Conservation (phyloP, 2,329 filamentous ascomycete genomes). For the Dactylellina haptotyla region DNA sequence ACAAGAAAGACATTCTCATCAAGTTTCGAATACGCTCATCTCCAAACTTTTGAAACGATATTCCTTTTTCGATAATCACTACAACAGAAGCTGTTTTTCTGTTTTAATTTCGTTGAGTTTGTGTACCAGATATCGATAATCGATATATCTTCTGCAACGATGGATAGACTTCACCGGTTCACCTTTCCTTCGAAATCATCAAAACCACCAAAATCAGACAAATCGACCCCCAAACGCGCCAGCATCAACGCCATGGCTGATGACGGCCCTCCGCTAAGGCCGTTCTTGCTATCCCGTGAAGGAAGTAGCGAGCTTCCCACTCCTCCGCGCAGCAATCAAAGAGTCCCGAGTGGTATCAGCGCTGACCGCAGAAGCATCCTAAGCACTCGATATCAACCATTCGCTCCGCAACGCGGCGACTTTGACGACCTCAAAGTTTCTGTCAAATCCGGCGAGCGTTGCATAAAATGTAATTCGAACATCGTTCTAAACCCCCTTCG, state of each 20-base stretch:
- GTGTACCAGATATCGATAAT: neutral
- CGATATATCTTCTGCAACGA: neutral
- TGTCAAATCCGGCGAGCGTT: conserved; percentile 14
- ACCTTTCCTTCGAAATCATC: conserved; percentile 8
- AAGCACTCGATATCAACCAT: conserved; percentile 15
- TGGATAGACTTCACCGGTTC: conserved; percentile 20
- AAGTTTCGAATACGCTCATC: neutral
- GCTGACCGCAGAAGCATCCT: neutral
- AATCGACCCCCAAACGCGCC: neutral
- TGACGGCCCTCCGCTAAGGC: conserved; percentile 2
- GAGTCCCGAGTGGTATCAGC: neutral
- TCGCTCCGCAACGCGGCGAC: conserved; percentile 33
- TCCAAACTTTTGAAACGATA: neutral
- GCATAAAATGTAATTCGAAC: conserved; percentile 34
- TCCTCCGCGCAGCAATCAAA: neutral
- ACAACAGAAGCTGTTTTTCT: neutral
- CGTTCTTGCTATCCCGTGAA: conserved; percentile 14
- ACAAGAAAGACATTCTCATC: neutral
- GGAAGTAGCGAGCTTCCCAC: neutral
- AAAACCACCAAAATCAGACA: neutral
- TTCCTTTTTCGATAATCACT: neutral
- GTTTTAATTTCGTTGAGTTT: too few species aligned
- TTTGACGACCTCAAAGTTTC: conserved; percentile 4
- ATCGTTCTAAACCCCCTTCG: conserved; percentile 23
- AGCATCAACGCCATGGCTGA: neutral